Base-by-base conservation (phyloP, 2,329 filamentous ascomycete species). In the Basipetospora chlamydospora region DNA sequence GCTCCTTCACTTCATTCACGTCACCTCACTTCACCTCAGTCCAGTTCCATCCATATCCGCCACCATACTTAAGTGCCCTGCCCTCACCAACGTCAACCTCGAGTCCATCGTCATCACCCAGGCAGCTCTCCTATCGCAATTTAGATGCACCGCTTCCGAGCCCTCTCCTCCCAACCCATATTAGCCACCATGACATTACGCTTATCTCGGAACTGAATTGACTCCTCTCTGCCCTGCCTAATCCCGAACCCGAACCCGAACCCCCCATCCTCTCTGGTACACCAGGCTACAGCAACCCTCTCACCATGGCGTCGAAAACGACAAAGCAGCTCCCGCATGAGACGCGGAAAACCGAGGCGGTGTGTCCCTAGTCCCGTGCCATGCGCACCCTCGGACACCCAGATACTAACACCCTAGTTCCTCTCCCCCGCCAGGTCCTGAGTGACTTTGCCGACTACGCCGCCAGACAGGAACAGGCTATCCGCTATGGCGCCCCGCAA, bases 371-470 rank as follows among this genome's bases (percentile, higher is more conserved):
- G 7, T 8, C 16, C 17, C 28, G 16, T 16, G 23, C 26, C 16
- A 18, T 5, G 32, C 21, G 6, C 20, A 7, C 21, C 10, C 15
- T 23, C 5, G 22, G 22, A 6, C 22, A 23, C 22, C 22, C 6
- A 23, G 11, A 6, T 11, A 23, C 13, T 25, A 32, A 25, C 35
- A 23, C 17, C 13, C 16, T 30, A 23, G 11, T 28, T 11, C 17
- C 11, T 3, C 10, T 7, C 21, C 33, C 11, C 25, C 26, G 46
- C 0, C 34, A 71, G 69, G 87, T 88, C 10, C 70, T 98, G 39
- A 90, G 82, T 63, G 90, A 96, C 49, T 98, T 98, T 55, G 86
- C 87, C 56, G 90, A 98, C 51, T 96, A 95, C 51, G 90, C 95
- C 45, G 86, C 96, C 57, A 81, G 86, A 55, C 87, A 96, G 55